phyloP scores from a whole-genome alignment of 2,329 filamentous ascomycete genomes.

The Tolypocladium inflatum region DNA sequence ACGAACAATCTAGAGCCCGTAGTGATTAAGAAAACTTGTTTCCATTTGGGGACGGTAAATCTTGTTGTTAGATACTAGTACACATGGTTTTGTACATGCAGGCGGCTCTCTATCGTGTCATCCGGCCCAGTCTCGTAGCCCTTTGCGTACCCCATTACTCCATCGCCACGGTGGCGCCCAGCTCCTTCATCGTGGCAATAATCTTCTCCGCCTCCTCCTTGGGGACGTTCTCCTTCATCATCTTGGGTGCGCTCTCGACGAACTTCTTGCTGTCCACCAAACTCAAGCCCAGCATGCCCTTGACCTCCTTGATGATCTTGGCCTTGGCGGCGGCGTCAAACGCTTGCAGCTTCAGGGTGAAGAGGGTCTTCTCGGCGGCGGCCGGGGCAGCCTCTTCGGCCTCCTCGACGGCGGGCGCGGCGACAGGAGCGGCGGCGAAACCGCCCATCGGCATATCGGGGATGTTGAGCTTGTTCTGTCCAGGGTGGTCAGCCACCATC shows the following conservation, averaged over 20 bases:
- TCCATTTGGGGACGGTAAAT: neutral
- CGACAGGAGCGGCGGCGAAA: conserved; percentile 63
- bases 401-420: conserved; percentile 61
- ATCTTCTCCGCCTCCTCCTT: conserved; percentile 99
- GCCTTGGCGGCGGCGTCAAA: conserved; percentile 88
- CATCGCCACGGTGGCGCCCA: conserved; percentile 84
- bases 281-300: conserved; percentile 86
- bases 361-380: conserved; percentile 92
- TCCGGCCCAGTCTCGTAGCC: conserved; percentile 6
- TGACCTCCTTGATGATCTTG: conserved; percentile 99
- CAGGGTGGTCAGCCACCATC: neutral
- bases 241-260: conserved; percentile 94
- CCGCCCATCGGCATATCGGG: conserved; percentile 93
- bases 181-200: conserved; percentile 82
- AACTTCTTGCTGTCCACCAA: conserved; percentile 99
- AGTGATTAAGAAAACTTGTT: neutral
- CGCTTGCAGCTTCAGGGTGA: conserved; percentile 87
- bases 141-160: conserved; percentile 49
- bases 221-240: conserved; percentile 96
- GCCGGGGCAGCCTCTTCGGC: conserved; percentile 82
- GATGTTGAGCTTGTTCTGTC: conserved; percentile 85
- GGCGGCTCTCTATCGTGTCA: conserved; percentile 22
- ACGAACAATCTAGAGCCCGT: conserved; percentile 4
- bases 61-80: conserved; percentile 23
- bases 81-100: conserved; percentile 30